phyloP scores from a whole-genome alignment of 306 rosid genomes.

The Lathyrus sativus region DNA sequence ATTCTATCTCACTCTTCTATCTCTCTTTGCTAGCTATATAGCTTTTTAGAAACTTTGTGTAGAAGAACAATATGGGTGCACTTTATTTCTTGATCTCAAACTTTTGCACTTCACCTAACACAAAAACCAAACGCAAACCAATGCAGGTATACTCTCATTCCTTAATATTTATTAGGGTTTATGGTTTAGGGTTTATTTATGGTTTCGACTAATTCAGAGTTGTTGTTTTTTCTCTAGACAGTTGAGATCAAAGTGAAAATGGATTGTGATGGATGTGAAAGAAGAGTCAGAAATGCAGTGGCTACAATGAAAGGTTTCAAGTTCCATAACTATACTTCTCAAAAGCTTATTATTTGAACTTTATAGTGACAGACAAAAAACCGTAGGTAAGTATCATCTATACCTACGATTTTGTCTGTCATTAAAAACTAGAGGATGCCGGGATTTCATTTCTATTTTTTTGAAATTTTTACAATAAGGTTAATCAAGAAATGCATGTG shows the following conservation, averaged over 20 bases:
- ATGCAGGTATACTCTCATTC: slow-evolving; percentile 66
- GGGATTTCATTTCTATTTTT: too few species aligned
- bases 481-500: neutral
- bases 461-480: neutral
- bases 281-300: slow-evolving; percentile 73
- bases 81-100: slow-evolving; percentile 65
- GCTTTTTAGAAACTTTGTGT: slow-evolving; percentile 5
- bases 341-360: neutral
- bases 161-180: neutral
- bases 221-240: slow-evolving; percentile 48
- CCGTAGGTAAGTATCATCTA: too few species aligned
- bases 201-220: too few species aligned
- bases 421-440: too few species aligned
- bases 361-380: too few species aligned
- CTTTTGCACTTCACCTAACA: slow-evolving; percentile 61
- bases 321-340: neutral
- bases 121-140: slow-evolving; percentile 64
- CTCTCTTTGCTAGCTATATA: slow-evolving; percentile 33
- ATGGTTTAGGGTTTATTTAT: too few species aligned
- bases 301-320: slow-evolving; percentile 68
- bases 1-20: slow-evolving; percentile 33
- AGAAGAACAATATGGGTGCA: slow-evolving; percentile 67
- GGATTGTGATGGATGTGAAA: slow-evolving; percentile 96
- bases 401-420: too few species aligned
- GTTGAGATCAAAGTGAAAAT: slow-evolving; percentile 86